Conservation (phyloP, 2,329 filamentous ascomycete species). For the Tolypocladium album region DNA sequence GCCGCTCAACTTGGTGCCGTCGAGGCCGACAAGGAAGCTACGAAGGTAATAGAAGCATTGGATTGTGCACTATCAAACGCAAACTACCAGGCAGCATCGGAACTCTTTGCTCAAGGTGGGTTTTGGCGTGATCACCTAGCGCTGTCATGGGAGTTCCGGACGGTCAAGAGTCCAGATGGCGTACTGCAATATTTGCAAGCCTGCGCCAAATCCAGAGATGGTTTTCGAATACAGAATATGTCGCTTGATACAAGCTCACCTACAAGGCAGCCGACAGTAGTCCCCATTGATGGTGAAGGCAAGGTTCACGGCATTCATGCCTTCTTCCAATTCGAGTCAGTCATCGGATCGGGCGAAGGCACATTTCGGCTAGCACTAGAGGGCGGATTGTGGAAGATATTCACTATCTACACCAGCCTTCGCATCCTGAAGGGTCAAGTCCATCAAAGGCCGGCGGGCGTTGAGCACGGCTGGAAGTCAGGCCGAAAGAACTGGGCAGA, state of each 20-base stretch:
- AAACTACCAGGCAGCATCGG: slow-evolving; percentile 21
- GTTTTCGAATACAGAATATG: slow-evolving; percentile 30
- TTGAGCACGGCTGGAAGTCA: slow-evolving; percentile 39
- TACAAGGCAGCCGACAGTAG: slow-evolving; percentile 29
- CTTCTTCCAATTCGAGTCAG: slow-evolving; percentile 43
- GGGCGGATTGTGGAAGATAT: slow-evolving; percentile 45
- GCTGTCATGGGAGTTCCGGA: slow-evolving; percentile 45
- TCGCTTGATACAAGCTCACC: slow-evolving; percentile 33
- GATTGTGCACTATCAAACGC: slow-evolving; percentile 27
- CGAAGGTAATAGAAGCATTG: slow-evolving; percentile 24
- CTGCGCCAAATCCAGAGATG: slow-evolving; percentile 19
- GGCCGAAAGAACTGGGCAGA: slow-evolving; percentile 52
- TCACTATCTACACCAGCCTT: slow-evolving; percentile 52
- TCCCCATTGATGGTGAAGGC: slow-evolving; percentile 37
- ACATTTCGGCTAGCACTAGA: slow-evolving; percentile 39
- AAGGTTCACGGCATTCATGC: slow-evolving; percentile 42
- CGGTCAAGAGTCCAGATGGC: slow-evolving; percentile 29
- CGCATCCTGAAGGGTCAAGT: slow-evolving; percentile 42
- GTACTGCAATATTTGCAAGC: slow-evolving; percentile 27
- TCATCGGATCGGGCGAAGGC: slow-evolving; percentile 44
- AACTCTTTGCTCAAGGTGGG: slow-evolving; percentile 32
- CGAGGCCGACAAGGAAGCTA: slow-evolving; percentile 26
- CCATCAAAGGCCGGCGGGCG: slow-evolving; percentile 40
- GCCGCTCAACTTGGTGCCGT: slow-evolving; percentile 13
- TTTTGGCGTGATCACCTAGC: slow-evolving; percentile 51